Conservation (phyloP, 2,329 filamentous ascomycete species). For the Aspergillus floridensis region DNA sequence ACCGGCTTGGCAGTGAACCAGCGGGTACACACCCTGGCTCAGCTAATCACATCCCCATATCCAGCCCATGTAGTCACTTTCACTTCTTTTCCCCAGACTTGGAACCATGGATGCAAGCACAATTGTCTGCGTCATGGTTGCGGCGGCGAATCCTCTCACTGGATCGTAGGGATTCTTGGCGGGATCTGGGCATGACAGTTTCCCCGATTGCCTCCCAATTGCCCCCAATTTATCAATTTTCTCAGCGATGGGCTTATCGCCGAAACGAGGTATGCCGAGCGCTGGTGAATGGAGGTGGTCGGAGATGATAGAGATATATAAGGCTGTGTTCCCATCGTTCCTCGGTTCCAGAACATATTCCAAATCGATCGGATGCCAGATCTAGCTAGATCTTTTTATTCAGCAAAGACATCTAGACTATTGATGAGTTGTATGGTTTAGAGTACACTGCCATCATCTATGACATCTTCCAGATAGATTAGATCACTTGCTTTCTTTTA, state of each 20-base stretch:
- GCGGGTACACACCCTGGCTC: too few relatives aligned
- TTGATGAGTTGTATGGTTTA: background rate
- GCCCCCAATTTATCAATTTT: too few relatives aligned
- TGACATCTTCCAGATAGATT: background rate
- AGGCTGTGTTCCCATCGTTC: background rate
- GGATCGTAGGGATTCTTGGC: too few relatives aligned
- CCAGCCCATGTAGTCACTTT: too few relatives aligned
- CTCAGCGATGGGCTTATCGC: too few relatives aligned
- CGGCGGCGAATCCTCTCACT: too few relatives aligned
- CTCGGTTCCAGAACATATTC: background rate
- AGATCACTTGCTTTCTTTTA: background rate
- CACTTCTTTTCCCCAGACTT: too few relatives aligned
- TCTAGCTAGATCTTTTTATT: background rate
- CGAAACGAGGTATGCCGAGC: background rate
- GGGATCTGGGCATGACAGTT: too few relatives aligned
- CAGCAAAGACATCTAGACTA: background rate
- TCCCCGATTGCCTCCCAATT: too few relatives aligned
- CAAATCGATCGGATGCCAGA: background rate
- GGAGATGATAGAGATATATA: background rate
- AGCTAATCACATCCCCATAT: too few relatives aligned
- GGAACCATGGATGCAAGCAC: too few relatives aligned
- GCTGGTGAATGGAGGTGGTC: background rate
- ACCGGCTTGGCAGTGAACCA: background rate
- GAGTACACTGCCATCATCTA: background rate
- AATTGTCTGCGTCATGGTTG: too few relatives aligned